A percentile compares a stretch with the other conserved stretches of the same genome.
Conservation (phyloP, 2,329 filamentous ascomycete genomes). For the Neonectria sp. region DNA sequence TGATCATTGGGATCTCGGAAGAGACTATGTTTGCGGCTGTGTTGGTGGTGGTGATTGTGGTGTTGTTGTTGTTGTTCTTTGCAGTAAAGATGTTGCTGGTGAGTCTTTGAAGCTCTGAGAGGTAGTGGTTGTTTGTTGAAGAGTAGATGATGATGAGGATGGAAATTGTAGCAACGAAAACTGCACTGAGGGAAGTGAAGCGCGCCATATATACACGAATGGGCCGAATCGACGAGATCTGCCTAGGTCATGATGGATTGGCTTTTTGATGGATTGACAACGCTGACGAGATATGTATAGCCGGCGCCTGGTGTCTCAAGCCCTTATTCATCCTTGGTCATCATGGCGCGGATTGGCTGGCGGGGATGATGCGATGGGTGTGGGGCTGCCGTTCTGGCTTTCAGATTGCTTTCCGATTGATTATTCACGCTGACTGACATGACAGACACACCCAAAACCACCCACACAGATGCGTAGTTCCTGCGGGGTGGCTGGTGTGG, state of each 20-base stretch:
- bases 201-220: conserved; percentile 57
- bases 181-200: conserved; percentile 50
- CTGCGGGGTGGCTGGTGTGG: background rate
- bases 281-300: conserved; percentile 47
- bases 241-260: conserved; percentile 29
- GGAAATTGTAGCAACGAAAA: conserved; percentile 57
- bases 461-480: background rate
- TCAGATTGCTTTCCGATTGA: conserved; percentile 10
- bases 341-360: conserved; percentile 37
- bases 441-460: background rate
- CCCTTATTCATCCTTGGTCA: conserved; percentile 43
- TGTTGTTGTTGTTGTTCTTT: conserved; percentile 30
- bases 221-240: conserved; percentile 45
- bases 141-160: conserved; percentile 53
- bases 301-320: conserved; percentile 23
- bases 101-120: conserved; percentile 42
- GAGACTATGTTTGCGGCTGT: background rate
- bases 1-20: conserved; percentile 51
- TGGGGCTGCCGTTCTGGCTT: conserved; percentile 13
- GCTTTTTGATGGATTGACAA: conserved; percentile 43
- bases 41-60: conserved; percentile 21
- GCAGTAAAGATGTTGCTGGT: conserved; percentile 36
- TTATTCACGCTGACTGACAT: conserved; percentile 26
- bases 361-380: conserved; percentile 9
- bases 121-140: conserved; percentile 40